A percentile compares a stretch with the other conserved stretches of the same genome.
phyloP scores from a whole-genome alignment of 2,329 filamentous ascomycete species.

The Trichophyton schoenleinii region DNA sequence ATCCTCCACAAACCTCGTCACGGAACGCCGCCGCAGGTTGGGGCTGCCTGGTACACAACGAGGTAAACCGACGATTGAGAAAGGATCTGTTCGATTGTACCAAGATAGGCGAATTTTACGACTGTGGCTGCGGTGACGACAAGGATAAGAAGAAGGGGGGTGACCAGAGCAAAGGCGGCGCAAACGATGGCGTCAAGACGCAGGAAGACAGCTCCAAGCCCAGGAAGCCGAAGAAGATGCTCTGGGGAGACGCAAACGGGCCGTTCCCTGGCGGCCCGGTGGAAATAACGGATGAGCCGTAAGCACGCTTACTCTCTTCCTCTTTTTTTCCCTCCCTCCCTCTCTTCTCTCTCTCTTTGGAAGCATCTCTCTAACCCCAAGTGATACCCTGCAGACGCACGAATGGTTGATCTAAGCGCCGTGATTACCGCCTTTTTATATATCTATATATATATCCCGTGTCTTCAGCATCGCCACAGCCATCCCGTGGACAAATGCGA shows the following conservation, averaged over 20 bases:
- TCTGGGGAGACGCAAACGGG: conserved; percentile 3
- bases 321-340: not conserved
- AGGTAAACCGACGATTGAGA: conserved; percentile 49
- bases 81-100: conserved; percentile 52
- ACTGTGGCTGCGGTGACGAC: conserved; percentile 43
- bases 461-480: not conserved
- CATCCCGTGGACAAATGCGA: not conserved
- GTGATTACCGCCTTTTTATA: not conserved
- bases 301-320: not conserved
- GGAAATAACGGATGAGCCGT: conserved; percentile 14
- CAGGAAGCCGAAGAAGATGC: conserved; percentile 7
- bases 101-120: conserved; percentile 54
- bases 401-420: conserved; percentile 4
- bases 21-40: conserved; percentile 51
- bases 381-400: not conserved
- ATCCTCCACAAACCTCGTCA: conserved; percentile 51
- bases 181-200: conserved; percentile 5
- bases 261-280: conserved; percentile 8
- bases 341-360: not conserved
- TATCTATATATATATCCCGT: not conserved
- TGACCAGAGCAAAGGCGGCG: not conserved
- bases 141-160: not conserved
- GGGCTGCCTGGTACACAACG: conserved; percentile 55
- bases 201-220: not conserved
- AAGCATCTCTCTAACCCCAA: not conserved